A percentile compares a stretch with the other conserved stretches of the same genome.
Conservation (phyloP, 1,284 basidiomycete species). For the Volvariella volvacea region DNA sequence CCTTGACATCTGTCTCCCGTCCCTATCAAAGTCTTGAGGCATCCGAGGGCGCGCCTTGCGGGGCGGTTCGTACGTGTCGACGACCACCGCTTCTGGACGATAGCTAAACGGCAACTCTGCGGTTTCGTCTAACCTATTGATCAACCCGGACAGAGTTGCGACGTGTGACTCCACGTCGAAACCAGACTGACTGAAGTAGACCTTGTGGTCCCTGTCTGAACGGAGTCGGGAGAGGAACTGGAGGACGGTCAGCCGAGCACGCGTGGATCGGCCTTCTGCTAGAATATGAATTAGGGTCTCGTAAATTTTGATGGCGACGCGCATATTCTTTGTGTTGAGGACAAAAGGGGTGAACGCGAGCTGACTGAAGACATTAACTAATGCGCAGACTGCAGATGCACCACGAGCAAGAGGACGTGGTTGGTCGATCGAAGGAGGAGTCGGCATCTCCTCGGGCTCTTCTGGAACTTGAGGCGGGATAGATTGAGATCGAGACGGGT, state of each 20-base stretch:
- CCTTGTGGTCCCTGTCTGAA: conserved; percentile 85
- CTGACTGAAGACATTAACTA: conserved; percentile 64
- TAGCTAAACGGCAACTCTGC: conserved; percentile 9
- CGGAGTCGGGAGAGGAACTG: conserved; percentile 89
- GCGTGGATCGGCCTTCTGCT: conserved; percentile 42
- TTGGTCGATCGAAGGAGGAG: conserved; percentile 18
- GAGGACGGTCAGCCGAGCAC: conserved; percentile 68
- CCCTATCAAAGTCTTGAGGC: conserved; percentile 37
- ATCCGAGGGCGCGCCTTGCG: conserved; percentile 43
- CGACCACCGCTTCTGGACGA: conserved; percentile 15
- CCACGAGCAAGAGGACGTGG: conserved; percentile 31
- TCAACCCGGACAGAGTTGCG: conserved; percentile 44
- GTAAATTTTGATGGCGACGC: conserved; percentile 48
- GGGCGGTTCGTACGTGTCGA: conserved; percentile 30
- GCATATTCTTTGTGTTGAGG: conserved; percentile 34
- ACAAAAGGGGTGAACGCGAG: conserved; percentile 62
- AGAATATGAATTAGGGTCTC: conserved; percentile 38
- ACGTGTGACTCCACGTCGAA: conserved; percentile 52
- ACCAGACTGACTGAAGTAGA: conserved; percentile 59
- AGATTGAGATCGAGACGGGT: conserved; percentile 50
- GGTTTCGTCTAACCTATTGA: conserved; percentile 23
- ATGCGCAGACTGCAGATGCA: conserved; percentile 54
- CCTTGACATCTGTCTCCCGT: conserved; percentile 49
- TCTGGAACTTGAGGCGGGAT: conserved; percentile 28
- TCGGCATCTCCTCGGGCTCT: conserved; percentile 20